Evolutionary conservation across 371 early-diverging fungal genomes (phyloP), one percentile per base, ranked within the genome.

Genomic region (Actinomortierella wolfii): DNA sequence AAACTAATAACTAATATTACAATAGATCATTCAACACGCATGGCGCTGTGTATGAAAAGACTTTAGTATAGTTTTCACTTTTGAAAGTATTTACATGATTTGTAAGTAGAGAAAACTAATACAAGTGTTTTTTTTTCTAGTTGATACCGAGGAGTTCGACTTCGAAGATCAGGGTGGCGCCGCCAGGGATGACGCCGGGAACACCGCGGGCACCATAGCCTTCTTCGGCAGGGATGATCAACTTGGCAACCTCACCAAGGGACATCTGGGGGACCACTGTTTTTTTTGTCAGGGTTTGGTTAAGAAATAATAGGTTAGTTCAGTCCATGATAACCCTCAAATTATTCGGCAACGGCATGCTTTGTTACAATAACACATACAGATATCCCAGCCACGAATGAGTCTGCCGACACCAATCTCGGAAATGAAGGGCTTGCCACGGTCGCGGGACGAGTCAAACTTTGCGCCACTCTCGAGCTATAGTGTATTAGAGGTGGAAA

Each of bases 341-440:
- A 18, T 26, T 20, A 17, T 24, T 23, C n/a, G 0, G 18, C 52
- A 41, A 14, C 2, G 8, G 39, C 15, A 18, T 2, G 40, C 21
- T 24, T 3, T 2, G 11, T 41, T 25, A 39, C 25, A 24, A 59
- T 29, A 7, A 43, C 11, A 18, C 26, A 57, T 58, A 67, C 61
- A 63, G 68, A 89, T 83, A 64, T 89, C 88, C 90, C 92, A 91
- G 67, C 95, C 97, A 64, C 81, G 78, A 81, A 98, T 98, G 75
- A 98, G 94, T 65, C 83, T 87, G n/a, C 95, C 95, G 44, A 93
- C 90, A 69, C 98, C 98, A 64, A 98, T 96, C 34, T 64, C 68
- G 82, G 87, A 87, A 20, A 65, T 70, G 74, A 97, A 96, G 50
- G 94, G 91, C 51, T 81, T 39, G 41, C 81, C 80, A 70, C 96